Percentiles rank a stretch among this genome's conserved stretches.
phyloP scores from a whole-genome alignment of 2,329 filamentous ascomycete species.

The Zalaria sp. region DNA sequence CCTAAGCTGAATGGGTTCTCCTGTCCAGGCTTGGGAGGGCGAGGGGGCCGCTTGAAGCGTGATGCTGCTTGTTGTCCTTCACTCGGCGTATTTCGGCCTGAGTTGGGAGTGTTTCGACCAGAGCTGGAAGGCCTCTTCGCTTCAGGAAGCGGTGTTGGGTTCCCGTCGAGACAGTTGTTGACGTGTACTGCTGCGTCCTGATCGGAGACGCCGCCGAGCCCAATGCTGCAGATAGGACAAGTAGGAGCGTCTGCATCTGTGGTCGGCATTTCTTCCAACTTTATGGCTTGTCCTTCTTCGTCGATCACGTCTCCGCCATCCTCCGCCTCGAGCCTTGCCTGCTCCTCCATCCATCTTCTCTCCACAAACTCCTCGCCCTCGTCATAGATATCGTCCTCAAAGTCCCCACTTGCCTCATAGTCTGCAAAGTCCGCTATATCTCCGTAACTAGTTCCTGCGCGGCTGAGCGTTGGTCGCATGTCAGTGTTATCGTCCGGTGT shows the following conservation, averaged over 20 bases:
- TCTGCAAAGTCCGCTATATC: conserved; percentile 35
- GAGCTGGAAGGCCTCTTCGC: conserved; percentile 6
- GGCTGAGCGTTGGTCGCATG: conserved; percentile 20
- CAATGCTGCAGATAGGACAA: conserved; percentile 68
- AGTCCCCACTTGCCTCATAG: conserved; percentile 38
- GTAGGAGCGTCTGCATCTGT: conserved; percentile 15
- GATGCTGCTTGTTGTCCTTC: conserved; percentile 26
- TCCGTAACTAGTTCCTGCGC: conserved; percentile 37
- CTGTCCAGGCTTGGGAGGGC: conserved; percentile 63
- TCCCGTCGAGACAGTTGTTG: conserved; percentile 83
- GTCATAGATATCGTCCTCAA: conserved; percentile 47
- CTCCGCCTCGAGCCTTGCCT: conserved; percentile 39
- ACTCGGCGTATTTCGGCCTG: conserved; percentile 4
- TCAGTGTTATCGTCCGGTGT: not conserved
- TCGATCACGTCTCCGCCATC: conserved; percentile 28
- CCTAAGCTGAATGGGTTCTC: conserved; percentile 58
- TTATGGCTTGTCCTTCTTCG: conserved; percentile 1
- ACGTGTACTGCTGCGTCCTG: conserved; percentile 71
- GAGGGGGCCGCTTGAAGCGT: conserved; percentile 50
- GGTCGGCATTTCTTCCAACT: conserved; percentile 2
- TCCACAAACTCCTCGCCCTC: conserved; percentile 38
- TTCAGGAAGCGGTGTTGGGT: conserved; percentile 44
- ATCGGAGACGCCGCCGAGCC: conserved; percentile 39
- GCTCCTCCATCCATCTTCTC: conserved; percentile 59
- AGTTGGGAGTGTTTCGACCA: not conserved